Evolutionary conservation across 495 filamentous ascomycete species (phyloP), one percentile per base, ranked within the genome.

Genomic region (Tuber borchii): DNA sequence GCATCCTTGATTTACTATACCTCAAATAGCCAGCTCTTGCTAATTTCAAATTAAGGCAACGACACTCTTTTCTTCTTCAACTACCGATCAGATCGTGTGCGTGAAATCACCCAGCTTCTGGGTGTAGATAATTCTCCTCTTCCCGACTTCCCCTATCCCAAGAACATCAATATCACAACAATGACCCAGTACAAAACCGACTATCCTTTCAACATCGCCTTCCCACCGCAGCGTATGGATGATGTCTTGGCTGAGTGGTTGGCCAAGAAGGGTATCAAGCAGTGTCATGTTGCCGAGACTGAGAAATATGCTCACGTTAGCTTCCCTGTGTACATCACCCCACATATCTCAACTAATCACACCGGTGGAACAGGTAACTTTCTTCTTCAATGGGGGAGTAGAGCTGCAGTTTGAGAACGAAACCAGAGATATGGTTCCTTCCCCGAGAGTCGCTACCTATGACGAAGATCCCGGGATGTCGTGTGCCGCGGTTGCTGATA

Each of bases 41-140:
- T 46, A 69, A 31, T 42, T 51, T 61, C n/a, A 73, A 42, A 34
- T 74, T 70, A 74, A 93, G 93, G 97, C 83, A 88, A 90, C 77
- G 95, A 99, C 83, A 95, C 93, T 70, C 89, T 97, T 81, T 97
- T 99, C 88, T 97, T 97, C 90, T 99, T 99, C 92, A 99, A 99
- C 89, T 99, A 99, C 89, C 95, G 95, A 80, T 97, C 95, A 51
- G 95, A 99, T 83, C 94, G 95, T 84, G 94, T 97, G 72, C 93
- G 96, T 80, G 95, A 99, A 84, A 91, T 98, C 83, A 97, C 95
- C 73, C 95, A 98, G 86, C 87, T 98, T 69, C 87, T 99, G 42
- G 96, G 95, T 82, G 89, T 93, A 81, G 96, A 99, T 86, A 91
- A 92, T 80, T 95, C 93, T 26, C 93, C 95, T 71, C 88, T 87